phyloP scores from a whole-genome alignment of 2,329 filamentous ascomycete genomes.

The Pseudovirgaria hyperparasitica region DNA sequence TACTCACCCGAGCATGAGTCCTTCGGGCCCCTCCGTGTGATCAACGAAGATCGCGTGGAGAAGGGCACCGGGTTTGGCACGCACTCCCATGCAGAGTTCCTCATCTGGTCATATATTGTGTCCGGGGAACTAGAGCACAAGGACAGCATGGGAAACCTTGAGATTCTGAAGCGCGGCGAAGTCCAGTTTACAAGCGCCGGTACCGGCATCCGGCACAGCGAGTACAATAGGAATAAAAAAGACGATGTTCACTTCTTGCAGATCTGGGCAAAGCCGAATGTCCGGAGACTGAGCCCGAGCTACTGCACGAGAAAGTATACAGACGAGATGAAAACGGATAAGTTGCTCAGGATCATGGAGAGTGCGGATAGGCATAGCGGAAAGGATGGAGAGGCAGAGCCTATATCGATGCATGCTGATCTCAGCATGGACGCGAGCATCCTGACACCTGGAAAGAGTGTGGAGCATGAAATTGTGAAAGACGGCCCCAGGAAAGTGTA shows the following conservation, averaged over 20 bases:
- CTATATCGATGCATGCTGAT: conserved; percentile 76
- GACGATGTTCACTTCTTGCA: conserved; percentile 75
- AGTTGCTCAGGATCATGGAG: conserved; percentile 64
- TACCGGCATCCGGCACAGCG: conserved; percentile 65
- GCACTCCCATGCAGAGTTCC: conserved; percentile 73
- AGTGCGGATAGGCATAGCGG: conserved; percentile 52
- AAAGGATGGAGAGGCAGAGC: conserved; percentile 52
- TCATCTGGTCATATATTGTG: conserved; percentile 85
- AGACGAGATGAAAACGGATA: conserved; percentile 59
- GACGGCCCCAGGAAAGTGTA: conserved; percentile 58
- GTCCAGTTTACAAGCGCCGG: conserved; percentile 88
- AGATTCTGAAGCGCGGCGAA: conserved; percentile 66
- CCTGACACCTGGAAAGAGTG: conserved; percentile 50
- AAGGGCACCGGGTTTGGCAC: conserved; percentile 67
- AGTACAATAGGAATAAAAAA: conserved; percentile 62
- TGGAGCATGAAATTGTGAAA: conserved; percentile 61
- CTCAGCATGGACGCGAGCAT: conserved; percentile 72
- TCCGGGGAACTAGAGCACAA: conserved; percentile 76
- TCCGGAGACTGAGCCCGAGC: conserved; percentile 54
- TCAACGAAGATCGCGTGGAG: conserved; percentile 79
- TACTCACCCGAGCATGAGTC: conserved; percentile 53
- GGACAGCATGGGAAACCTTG: conserved; percentile 61
- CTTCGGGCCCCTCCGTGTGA: conserved; percentile 68
- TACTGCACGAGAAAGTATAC: conserved; percentile 66
- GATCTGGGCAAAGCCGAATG: conserved; percentile 78